Percentiles rank a stretch among this genome's conserved stretches.
Conservation (phyloP, 768 basidiomycete species). For the Hericium erinaceus region DNA sequence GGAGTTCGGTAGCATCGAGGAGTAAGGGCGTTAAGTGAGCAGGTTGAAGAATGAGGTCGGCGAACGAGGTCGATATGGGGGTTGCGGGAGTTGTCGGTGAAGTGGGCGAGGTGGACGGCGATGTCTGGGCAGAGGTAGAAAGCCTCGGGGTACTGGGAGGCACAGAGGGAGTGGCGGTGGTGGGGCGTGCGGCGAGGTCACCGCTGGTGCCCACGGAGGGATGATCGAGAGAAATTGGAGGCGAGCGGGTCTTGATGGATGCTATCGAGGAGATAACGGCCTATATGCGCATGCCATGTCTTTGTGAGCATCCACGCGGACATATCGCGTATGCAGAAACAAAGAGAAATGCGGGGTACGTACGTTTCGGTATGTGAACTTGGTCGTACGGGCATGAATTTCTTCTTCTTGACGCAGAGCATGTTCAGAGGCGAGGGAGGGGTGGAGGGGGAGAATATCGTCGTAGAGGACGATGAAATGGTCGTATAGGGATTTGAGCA, state of each 20-base stretch:
- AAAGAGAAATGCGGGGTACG: constrained; percentile 12
- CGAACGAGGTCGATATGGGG: constrained; percentile 21
- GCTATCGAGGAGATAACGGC: constrained; percentile 45
- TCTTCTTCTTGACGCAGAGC: constrained; percentile 76
- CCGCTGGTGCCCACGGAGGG: constrained; percentile 72
- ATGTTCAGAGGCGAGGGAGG: constrained; percentile 64
- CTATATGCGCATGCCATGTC: constrained; percentile 19
- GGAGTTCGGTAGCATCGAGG: constrained; percentile 47
- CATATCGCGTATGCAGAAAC: not conserved
- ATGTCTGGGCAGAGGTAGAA: not conserved
- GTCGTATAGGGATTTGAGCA: constrained; percentile 68
- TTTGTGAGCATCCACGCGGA: constrained; percentile 11
- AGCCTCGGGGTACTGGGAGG: not conserved
- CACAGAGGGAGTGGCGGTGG: constrained; percentile 13
- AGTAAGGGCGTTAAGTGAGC: constrained; percentile 48
- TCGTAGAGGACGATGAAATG: constrained; percentile 67
- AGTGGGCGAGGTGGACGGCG: not conserved
- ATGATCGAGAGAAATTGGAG: constrained; percentile 51
- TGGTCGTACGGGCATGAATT: constrained; percentile 64
- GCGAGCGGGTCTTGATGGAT: constrained; percentile 39
- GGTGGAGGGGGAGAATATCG: constrained; percentile 39
- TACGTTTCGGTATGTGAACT: constrained; percentile 79
- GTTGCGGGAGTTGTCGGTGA: constrained; percentile 24
- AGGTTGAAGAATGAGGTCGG: constrained; percentile 45
- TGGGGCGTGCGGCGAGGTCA: constrained; percentile 46